These are phyloP conservation scores for Dryas alaskensis DNA, from an alignment of 306 rosid species.

Conservation along the genomic window DNA sequence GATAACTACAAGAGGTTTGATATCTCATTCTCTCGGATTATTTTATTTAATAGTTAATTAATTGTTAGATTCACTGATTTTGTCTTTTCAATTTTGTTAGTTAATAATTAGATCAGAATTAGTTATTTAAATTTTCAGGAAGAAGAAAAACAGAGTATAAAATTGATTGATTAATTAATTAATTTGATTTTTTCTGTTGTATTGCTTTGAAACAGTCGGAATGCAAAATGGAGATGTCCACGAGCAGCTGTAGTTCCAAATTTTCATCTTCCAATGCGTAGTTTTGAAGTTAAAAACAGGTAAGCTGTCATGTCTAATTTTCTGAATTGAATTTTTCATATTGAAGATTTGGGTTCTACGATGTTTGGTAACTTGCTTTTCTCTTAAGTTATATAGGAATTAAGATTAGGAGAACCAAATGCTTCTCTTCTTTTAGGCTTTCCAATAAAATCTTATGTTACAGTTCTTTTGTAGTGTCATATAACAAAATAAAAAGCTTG, in stretches of 20 bases:
- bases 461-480: not conserved
- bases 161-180: not conserved
- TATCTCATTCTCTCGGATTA: not conserved
- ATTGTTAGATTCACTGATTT: not conserved
- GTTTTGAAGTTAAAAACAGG: conserved; percentile 82
- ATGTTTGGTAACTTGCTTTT: not conserved
- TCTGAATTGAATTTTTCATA: conserved; percentile 8
- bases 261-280: conserved; percentile 96
- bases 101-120: not conserved
- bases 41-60: not conserved
- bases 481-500: not conserved
- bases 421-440: not conserved
- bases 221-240: conserved; percentile 51
- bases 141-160: not conserved
- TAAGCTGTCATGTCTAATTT: conserved; percentile 21
- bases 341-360: not conserved
- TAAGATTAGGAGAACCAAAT: not conserved
- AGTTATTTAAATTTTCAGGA: not conserved
- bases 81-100: not conserved
- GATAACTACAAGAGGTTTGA: conserved; percentile 41
- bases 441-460: not conserved
- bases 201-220: conserved; percentile 42
- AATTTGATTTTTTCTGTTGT: not conserved
- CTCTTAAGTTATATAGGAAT: not conserved
- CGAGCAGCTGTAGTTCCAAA: conserved; percentile 60